Evolutionary conservation across 2,329 filamentous ascomycete species (phyloP), one percentile per base, ranked within the genome.

Genomic region (Xylariaceae sp.): DNA sequence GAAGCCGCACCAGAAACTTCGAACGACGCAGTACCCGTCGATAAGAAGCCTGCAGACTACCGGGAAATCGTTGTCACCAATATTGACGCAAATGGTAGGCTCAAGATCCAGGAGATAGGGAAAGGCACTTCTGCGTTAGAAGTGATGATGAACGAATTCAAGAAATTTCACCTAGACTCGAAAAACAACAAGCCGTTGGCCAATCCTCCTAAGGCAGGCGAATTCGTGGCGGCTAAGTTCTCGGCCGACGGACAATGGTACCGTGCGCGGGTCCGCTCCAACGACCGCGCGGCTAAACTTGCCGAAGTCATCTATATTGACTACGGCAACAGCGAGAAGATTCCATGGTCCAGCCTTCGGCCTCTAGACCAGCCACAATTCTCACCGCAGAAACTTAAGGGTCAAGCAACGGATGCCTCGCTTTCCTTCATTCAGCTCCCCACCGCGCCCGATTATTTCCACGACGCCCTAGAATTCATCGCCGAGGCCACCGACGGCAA

Each of bases 221-320:
- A 98, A 64, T 88, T 89, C 58, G 93, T 99, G 21, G 89, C 93
- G 1, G 93, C 93, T 67, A 89, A 90, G 72, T 99, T 98, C 79
- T 89, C 87, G 6, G 88, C 87, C 50, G 95, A 99, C 71, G 86
- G 88, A 57, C 87, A 95, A 65, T 99, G 93, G 93, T 99, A 99
- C 79, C 90, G 95, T 59, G 95, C 90, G 29, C 89, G 88, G 59
- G 86, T 99, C 59, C 89, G 93, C 60, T 87, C 93, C 71, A 97
- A 98, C 75, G 95, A 99, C 77, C 91, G 95, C 60, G 84, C 93
- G 7, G 88, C 88, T 68, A 91, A 95, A 82, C 86, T 90, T 66
- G 89, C 92, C 20, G 95, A 99, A 74, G 89, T 99, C 21, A 78
- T 96, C 44, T 99, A 96, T 76, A 86, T 99, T 60, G 95, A 99